phyloP scores from a whole-genome alignment of 164 flowering plant species.

The Chloranthus sessilifolius region DNA sequence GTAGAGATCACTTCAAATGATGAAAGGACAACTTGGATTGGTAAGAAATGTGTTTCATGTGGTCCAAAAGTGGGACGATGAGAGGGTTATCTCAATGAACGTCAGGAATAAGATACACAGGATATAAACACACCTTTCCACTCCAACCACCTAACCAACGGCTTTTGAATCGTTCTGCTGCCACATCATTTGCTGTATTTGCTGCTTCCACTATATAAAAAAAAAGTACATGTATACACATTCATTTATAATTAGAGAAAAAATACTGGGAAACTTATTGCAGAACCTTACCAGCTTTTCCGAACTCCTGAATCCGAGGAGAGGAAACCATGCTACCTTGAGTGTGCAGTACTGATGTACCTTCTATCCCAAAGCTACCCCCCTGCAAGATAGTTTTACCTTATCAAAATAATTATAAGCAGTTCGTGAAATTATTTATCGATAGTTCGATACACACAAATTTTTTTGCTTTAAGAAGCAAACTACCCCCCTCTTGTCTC shows the following conservation, averaged over 20 bases:
- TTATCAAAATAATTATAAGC: too few relatives aligned
- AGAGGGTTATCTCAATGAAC: too few relatives aligned
- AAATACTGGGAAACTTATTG: too few relatives aligned
- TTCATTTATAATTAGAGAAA: background rate
- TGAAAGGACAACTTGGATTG: too few relatives aligned
- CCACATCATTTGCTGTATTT: slow-evolving; percentile 1
- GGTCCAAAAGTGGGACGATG: too few relatives aligned
- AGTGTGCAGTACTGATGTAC: slow-evolving; percentile 10
- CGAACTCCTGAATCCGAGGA: slow-evolving; percentile 10
- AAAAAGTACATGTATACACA: background rate
- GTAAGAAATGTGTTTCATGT: too few relatives aligned
- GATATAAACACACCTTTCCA: slow-evolving; percentile 35
- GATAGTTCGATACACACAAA: too few relatives aligned
- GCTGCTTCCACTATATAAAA: slow-evolving; percentile 18
- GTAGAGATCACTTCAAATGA: too few relatives aligned
- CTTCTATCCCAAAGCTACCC: slow-evolving; percentile 10
- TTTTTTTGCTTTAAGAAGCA: too few relatives aligned
- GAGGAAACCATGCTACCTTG: slow-evolving; percentile 11
- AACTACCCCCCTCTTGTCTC: too few relatives aligned
- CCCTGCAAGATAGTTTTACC: slow-evolving; percentile 26
- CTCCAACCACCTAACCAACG: slow-evolving; percentile 78
- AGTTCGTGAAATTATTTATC: too few relatives aligned
- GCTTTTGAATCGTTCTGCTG: slow-evolving; percentile 36
- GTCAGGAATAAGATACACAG: background rate
- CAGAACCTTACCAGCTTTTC: slow-evolving; percentile 21